phyloP scores from a whole-genome alignment of 2,329 filamentous ascomycete genomes.

The Phaeosphaeria sp. region DNA sequence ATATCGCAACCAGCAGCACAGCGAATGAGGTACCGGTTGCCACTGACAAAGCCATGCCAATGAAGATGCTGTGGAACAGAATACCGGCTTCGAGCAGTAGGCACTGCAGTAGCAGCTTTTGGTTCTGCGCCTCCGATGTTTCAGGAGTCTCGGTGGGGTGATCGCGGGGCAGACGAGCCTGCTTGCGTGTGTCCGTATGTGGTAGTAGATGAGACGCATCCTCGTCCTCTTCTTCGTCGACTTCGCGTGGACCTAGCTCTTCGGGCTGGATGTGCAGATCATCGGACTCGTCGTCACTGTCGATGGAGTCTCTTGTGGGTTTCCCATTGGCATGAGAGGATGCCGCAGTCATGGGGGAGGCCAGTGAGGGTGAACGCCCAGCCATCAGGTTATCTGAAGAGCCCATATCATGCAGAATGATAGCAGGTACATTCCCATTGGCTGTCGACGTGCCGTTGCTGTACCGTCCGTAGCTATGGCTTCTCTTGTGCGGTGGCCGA shows the following conservation, averaged over 20 bases:
- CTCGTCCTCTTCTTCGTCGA: constrained; percentile 23
- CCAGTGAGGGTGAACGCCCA: constrained; percentile 37
- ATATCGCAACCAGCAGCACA: constrained; percentile 71
- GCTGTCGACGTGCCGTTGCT: constrained; percentile 22
- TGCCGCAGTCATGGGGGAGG: constrained; percentile 30
- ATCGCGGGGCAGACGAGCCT: constrained; percentile 13
- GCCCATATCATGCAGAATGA: constrained; percentile 40
- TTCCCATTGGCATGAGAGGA: constrained; percentile 13
- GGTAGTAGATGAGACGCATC: constrained; percentile 44
- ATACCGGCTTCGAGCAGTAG: constrained; percentile 79
- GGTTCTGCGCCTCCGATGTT: constrained; percentile 54
- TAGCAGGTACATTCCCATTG: constrained; percentile 37
- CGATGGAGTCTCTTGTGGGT: constrained; percentile 15
- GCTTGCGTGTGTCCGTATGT: constrained; percentile 26
- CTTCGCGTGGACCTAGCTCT: constrained; percentile 41
- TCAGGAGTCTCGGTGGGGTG: constrained; percentile 26
- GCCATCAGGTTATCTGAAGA: constrained; percentile 44
- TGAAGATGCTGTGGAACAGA: constrained; percentile 79
- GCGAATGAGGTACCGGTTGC: constrained; percentile 70
- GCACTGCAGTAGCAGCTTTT: constrained; percentile 74
- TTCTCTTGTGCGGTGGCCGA: constrained; percentile 36
- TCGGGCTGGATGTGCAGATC: constrained; percentile 44
- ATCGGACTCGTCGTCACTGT: constrained; percentile 41
- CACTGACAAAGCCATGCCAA: constrained; percentile 75
- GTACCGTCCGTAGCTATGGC: constrained; percentile 43